Evolutionary conservation across 495 filamentous ascomycete species (phyloP).

Genomic region (Lentithecium fluviatile): DNA sequence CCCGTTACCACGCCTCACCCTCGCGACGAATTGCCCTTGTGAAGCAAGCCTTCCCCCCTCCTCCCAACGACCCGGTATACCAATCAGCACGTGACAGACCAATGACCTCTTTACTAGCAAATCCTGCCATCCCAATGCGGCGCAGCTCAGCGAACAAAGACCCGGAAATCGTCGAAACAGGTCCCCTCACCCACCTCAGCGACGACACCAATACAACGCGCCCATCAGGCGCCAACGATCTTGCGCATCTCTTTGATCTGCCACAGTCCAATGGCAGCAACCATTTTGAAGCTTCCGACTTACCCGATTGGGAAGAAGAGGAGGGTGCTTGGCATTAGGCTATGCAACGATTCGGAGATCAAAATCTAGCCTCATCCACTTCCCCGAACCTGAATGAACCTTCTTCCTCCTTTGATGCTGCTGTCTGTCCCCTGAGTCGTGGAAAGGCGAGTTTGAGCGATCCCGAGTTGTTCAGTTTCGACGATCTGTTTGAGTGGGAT

Average conservation of each 20-base stretch:
- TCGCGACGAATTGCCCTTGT: constrained; percentile 5
- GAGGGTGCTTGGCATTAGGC: constrained; percentile 37
- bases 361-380: constrained; percentile 36
- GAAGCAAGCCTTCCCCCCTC: neutral
- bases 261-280: constrained; percentile 39
- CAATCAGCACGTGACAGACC: constrained; percentile 32
- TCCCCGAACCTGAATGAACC: neutral
- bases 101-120: constrained; percentile 28
- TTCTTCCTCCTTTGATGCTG: constrained; percentile 12
- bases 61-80: constrained; percentile 26
- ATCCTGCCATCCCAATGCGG: constrained; percentile 39
- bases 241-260: constrained; percentile 41
- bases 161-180: constrained; percentile 40
- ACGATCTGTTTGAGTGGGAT: constrained; percentile 23
- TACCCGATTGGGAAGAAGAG: constrained; percentile 32
- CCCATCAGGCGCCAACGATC: constrained; percentile 37
- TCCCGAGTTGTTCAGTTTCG: constrained; percentile 35
- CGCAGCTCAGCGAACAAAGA: constrained; percentile 41
- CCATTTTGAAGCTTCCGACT: constrained; percentile 33
- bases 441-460: constrained; percentile 28
- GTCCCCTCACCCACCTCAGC: constrained; percentile 40
- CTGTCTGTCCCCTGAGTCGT: constrained; percentile 32
- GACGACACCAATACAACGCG: constrained; percentile 22
- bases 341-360: constrained; percentile 19
- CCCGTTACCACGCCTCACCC: neutral